phyloP scores from a whole-genome alignment of 176 grass and related monocot genomes.

The Hsuehochloa calcarea region DNA sequence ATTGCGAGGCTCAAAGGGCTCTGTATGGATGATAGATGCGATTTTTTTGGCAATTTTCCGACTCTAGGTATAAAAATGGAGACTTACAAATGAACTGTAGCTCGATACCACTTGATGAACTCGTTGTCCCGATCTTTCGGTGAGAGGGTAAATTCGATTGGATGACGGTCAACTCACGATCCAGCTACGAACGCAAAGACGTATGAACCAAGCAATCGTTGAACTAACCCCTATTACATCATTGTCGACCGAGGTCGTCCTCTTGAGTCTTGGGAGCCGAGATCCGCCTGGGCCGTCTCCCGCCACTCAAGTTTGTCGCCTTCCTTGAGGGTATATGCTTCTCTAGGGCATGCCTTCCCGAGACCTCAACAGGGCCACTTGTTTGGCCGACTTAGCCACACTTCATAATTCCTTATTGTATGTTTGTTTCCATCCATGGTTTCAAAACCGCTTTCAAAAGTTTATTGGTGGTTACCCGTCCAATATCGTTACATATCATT shows the following conservation, averaged over 20 bases:
- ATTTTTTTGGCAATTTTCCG: too few relatives aligned
- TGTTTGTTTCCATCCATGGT: not conserved
- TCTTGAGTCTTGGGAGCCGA: not conserved
- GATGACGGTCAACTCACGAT: too few relatives aligned
- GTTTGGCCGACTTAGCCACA: not conserved
- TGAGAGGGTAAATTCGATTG: too few relatives aligned
- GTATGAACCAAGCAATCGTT: too few relatives aligned
- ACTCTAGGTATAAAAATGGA: too few relatives aligned
- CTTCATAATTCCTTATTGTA: not conserved
- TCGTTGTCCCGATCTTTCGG: too few relatives aligned
- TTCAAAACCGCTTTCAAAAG: not conserved
- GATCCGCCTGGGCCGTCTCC: too few relatives aligned
- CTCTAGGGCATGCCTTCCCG: not conserved
- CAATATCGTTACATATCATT: not conserved
- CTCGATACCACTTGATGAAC: too few relatives aligned
- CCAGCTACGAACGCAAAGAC: too few relatives aligned
- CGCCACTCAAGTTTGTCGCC: not conserved
- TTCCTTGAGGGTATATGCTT: not conserved
- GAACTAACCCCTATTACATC: not conserved
- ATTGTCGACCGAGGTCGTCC: not conserved
- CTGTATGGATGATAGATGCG: too few relatives aligned
- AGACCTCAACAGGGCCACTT: not conserved
- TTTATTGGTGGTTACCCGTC: not conserved
- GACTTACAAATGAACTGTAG: too few relatives aligned
- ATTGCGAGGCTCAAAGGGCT: too few relatives aligned